Percentiles rank a stretch among this genome's conserved stretches.
These are phyloP conservation scores for Nasturtium officinale DNA, from an alignment of 345 rosid species.

Conservation along the genomic window DNA sequence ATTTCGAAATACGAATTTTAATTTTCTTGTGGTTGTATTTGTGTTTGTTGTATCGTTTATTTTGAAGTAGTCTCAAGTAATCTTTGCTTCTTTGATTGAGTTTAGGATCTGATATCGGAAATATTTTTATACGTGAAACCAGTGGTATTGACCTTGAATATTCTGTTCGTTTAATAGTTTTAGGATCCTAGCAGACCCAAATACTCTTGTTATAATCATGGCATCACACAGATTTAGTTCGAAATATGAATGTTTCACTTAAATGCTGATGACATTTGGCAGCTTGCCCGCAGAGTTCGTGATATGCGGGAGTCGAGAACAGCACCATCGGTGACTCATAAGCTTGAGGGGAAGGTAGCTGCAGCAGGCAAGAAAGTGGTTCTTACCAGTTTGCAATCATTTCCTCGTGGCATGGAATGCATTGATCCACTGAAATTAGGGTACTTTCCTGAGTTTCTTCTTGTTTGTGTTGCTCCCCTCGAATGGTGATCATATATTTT, in stretches of 20 bases:
- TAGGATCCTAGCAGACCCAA: background rate
- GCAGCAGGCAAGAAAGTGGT: constrained; percentile 47
- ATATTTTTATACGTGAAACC: background rate
- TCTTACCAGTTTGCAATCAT: constrained; percentile 67
- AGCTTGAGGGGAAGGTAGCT: constrained; percentile 72
- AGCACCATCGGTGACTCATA: constrained; percentile 77
- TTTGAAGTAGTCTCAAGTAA: background rate
- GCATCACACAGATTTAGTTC: background rate
- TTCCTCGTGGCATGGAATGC: constrained; percentile 95
- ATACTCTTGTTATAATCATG: constrained; percentile 19
- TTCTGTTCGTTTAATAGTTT: background rate
- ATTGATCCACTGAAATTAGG: constrained; percentile 90
- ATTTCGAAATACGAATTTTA: background rate
- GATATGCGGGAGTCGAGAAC: constrained; percentile 92
- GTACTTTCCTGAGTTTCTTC: constrained; percentile 45
- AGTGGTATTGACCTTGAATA: background rate
- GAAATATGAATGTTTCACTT: constrained; percentile 5
- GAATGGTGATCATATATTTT: background rate
- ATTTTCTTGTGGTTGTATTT: background rate
- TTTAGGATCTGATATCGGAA: background rate
- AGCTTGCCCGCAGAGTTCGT: constrained; percentile 93
- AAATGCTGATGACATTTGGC: constrained; percentile 29
- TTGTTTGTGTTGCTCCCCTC: constrained; percentile 18
- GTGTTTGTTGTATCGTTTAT: constrained; percentile 5
- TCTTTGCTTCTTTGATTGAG: constrained; percentile 3